phyloP scores from a whole-genome alignment of 768 basidiomycete genomes.

The Lactarius tabidus region DNA sequence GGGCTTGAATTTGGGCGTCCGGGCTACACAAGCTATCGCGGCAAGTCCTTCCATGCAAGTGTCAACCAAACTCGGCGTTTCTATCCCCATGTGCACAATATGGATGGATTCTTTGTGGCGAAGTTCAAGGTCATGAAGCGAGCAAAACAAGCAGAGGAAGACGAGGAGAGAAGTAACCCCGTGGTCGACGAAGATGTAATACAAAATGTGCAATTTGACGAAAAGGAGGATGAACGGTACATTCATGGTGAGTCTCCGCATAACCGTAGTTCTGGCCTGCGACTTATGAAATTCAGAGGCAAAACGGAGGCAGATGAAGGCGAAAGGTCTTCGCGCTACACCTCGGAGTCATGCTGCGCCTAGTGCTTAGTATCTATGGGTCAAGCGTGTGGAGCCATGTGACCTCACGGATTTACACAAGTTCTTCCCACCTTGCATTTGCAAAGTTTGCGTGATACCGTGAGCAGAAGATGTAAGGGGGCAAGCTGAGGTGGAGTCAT shows the following conservation, averaged over 20 bases:
- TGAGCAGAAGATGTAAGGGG: conserved; percentile 1
- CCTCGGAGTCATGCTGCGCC: conserved; percentile 41
- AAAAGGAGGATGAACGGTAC: conserved; percentile 49
- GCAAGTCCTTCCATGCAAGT: conserved; percentile 81
- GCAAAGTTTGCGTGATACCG: not conserved
- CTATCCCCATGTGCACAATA: conserved; percentile 97
- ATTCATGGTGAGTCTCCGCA: conserved; percentile 57
- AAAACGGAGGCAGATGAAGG: conserved; percentile 71
- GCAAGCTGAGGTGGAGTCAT: not conserved
- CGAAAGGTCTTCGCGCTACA: conserved; percentile 65
- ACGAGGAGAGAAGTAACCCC: conserved; percentile 28
- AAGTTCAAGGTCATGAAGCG: conserved; percentile 94
- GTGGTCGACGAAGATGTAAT: conserved; percentile 31
- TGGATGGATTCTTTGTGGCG: conserved; percentile 99
- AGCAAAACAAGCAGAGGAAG: conserved; percentile 43
- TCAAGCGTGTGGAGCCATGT: not conserved
- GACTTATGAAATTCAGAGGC: conserved; percentile 44
- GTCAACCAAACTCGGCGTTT: conserved; percentile 82
- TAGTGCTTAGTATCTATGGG: not conserved
- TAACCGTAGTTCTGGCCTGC: conserved; percentile 5
- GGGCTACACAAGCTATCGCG: conserved; percentile 86
- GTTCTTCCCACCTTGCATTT: not conserved
- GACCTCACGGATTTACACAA: not conserved
- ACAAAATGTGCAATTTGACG: conserved; percentile 31
- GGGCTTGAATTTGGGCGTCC: conserved; percentile 91